A percentile compares a stretch with the other conserved stretches of the same genome.
These are phyloP conservation scores for Cotoneaster glaucophyllus DNA, from an alignment of 306 rosid species.

Conservation along the genomic window DNA sequence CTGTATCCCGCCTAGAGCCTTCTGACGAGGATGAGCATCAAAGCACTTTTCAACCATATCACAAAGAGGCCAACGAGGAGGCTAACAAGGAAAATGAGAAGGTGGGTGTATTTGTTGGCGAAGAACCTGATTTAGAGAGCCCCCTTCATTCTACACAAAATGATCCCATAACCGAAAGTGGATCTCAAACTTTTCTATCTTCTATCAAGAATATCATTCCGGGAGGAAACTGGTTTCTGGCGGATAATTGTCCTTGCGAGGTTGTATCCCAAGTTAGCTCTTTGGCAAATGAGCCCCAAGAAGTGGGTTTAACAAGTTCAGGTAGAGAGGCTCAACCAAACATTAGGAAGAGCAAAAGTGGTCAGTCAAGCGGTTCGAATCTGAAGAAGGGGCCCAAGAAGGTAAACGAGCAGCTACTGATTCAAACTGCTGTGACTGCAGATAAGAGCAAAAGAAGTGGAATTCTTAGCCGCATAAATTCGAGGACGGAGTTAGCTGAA, in stretches of 20 bases:
- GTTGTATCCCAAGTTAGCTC: conserved; percentile 58
- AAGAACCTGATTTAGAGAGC: conserved; percentile 48
- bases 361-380: conserved; percentile 34
- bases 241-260: conserved; percentile 58
- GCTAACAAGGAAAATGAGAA: conserved; percentile 40
- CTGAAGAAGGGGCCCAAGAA: conserved; percentile 36
- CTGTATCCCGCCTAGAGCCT: conserved; percentile 43
- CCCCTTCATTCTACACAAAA: conserved; percentile 25
- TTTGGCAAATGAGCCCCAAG: conserved; percentile 43
- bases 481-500: conserved; percentile 74
- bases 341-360: conserved; percentile 37
- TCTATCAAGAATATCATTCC: conserved; percentile 37
- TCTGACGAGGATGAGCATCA: conserved; percentile 67
- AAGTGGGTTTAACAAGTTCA: conserved; percentile 15
- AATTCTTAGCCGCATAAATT: conserved; percentile 57
- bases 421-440: conserved; percentile 29
- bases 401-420: conserved; percentile 28
- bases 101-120: conserved; percentile 31
- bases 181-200: conserved; percentile 36
- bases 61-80: conserved; percentile 22
- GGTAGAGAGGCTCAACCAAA: conserved; percentile 30
- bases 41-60: conserved; percentile 37
- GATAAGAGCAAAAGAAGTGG: conserved; percentile 52
- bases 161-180: conserved; percentile 26
- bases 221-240: conserved; percentile 44